Evolutionary conservation across 495 filamentous ascomycete species (phyloP).

Genomic region (Thermochaetoides thermophila): DNA sequence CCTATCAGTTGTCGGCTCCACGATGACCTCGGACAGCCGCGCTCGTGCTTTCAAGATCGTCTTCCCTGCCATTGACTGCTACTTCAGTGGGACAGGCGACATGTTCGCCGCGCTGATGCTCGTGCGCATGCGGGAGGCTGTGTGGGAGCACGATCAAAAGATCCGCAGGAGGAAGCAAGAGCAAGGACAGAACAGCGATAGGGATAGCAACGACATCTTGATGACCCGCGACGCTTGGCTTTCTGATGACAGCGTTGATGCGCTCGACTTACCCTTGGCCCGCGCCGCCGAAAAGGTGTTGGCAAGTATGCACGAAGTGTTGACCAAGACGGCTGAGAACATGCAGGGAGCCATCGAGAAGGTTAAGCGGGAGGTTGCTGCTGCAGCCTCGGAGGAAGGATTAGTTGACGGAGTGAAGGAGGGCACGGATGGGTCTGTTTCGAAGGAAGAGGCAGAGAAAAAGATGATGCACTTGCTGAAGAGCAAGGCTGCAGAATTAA

Average conservation of each 20-base stretch:
- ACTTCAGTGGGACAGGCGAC: conserved; percentile 91
- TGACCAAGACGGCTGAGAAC: conserved; percentile 58
- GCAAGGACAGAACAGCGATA: conserved; percentile 13
- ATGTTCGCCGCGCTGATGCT: conserved; percentile 93
- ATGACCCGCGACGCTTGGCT: conserved; percentile 46
- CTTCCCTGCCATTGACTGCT: conserved; percentile 74
- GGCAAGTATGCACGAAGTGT: conserved; percentile 80
- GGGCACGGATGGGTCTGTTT: conserved; percentile 14
- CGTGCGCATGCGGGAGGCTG: conserved; percentile 77
- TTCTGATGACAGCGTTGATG: conserved; percentile 48
- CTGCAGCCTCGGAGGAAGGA: conserved; percentile 12
- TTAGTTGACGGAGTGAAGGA: conserved; percentile 17
- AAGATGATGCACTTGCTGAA: conserved; percentile 49
- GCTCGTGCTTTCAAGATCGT: conserved; percentile 72
- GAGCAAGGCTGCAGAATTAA: conserved; percentile 69
- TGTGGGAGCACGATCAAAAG: conserved; percentile 14
- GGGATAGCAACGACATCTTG: conserved; percentile 23
- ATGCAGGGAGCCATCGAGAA: conserved; percentile 30
- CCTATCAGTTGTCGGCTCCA: conserved; percentile 71
- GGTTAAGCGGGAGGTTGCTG: conserved; percentile 16
- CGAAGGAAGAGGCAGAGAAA: conserved; percentile 27
- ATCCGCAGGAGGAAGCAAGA: too few relatives aligned
- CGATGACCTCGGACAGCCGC: conserved; percentile 42
- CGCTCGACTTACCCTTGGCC: conserved; percentile 64
- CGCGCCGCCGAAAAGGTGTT: conserved; percentile 72